Percentiles rank a stretch among this genome's conserved stretches.
Evolutionary conservation across 345 rosid species (phyloP).

Genomic region (Abelmoschus esculentus): DNA sequence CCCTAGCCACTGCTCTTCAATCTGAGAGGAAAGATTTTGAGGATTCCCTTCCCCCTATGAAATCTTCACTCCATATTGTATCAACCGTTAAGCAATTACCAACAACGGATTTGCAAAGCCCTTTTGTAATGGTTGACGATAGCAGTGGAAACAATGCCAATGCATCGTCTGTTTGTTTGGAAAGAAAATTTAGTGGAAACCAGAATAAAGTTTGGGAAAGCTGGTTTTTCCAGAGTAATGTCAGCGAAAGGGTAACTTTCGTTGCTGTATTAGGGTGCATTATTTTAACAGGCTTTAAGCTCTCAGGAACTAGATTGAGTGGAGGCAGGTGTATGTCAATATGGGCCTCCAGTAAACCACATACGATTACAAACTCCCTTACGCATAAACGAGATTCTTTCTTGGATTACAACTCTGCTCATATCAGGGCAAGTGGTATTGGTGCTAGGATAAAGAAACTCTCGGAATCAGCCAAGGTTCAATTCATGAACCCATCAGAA

Average conservation of each 20-base stretch:
- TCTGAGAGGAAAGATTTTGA: conserved; percentile 34
- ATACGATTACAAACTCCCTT: conserved; percentile 31
- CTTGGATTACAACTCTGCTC: conserved; percentile 21
- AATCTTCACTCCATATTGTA: conserved; percentile 50
- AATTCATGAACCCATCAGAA: conserved; percentile 29
- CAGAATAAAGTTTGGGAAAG: conserved; percentile 41
- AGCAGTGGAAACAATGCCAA: conserved; percentile 32
- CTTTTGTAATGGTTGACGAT: conserved; percentile 32
- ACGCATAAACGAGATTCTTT: conserved; percentile 31
- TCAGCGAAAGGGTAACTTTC: conserved; percentile 38
- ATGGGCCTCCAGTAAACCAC: conserved; percentile 26
- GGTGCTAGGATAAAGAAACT: conserved; percentile 41
- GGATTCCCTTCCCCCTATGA: conserved; percentile 33
- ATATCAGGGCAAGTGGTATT: conserved; percentile 27
- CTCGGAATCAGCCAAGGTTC: conserved; percentile 33
- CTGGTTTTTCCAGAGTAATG: conserved; percentile 39
- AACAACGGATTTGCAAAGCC: conserved; percentile 49
- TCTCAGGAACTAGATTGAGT: conserved; percentile 33
- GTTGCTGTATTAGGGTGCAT: conserved; percentile 53
- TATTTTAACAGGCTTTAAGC: conserved; percentile 40
- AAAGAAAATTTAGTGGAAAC: conserved; percentile 48
- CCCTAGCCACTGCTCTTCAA: conserved; percentile 39
- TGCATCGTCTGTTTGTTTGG: conserved; percentile 49
- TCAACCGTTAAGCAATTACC: conserved; percentile 78
- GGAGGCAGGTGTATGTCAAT: conserved; percentile 28